Base-by-base conservation (phyloP, 192 early-diverging fungal genomes). In the Obelidium mucronatum region DNA sequence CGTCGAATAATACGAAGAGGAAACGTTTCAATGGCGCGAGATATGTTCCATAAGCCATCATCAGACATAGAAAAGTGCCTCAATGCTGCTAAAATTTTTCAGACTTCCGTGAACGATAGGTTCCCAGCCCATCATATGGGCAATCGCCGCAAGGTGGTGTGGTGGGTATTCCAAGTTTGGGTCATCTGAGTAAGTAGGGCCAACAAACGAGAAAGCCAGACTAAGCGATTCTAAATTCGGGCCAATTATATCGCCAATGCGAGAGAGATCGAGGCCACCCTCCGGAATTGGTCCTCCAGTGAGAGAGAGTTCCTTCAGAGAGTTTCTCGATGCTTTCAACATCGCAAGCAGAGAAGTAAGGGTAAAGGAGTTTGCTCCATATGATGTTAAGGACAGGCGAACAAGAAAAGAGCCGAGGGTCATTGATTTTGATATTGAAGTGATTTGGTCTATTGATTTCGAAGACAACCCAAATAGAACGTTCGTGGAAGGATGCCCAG, bases 271-370 rank as follows among this genome's bases (percentile, higher is more conserved):
- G 22, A 65, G 63, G 30, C 37, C 63, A 39, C 63, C 63, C 13
- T 65, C 37, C 17, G 63, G 31, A 65, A 65, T 65, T 28, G 63
- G 63, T 11, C 63, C 63, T 1, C 63, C 63, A 33, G 34, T 26
- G 19, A 65, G 37, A 40, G 63, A 65, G 13, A 65, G 31, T 26
- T 39, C 17, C 15, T 17, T 11, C 35, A 65, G 30, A 5, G 34
- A 39, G 40, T 1, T 17, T 65, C 40, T 65, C 35, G 35, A 65
- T 31, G 63, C 11, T n/a, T 15, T 17, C 17, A 65, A 28, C 19
- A 65, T 11, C 19, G 19, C 15, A 15, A 65, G 31, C 17, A 65
- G 35, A 19, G 63, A 65, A 3, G 63, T 31, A 13, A 65, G 37
- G 13, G 63, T 39, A 28, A 65, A 65, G 13, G 63, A 65, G 63